phyloP scores from a whole-genome alignment of 2,329 filamentous ascomycete genomes.

The Xylaria sp. region DNA sequence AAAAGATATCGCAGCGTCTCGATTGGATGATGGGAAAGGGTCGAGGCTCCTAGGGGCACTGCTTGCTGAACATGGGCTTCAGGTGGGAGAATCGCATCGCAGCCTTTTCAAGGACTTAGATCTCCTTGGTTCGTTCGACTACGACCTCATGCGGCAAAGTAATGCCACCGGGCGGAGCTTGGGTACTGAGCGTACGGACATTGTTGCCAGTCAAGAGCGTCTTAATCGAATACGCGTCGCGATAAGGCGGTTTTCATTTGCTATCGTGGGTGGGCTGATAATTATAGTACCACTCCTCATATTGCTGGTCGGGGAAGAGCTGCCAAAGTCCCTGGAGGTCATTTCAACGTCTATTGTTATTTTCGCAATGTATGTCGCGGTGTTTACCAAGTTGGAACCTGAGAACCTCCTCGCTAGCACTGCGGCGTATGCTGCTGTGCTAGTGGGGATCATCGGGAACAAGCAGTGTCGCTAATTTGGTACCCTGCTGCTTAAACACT shows the following conservation, averaged over 20 bases:
- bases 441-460: conserved; percentile 17
- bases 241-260: conserved; percentile 26
- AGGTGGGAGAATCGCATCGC: conserved; percentile 23
- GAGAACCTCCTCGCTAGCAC: conserved; percentile 30
- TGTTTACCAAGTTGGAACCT: conserved; percentile 27
- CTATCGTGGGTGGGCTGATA: conserved; percentile 31
- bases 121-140: conserved; percentile 29
- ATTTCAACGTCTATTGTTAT: conserved; percentile 27
- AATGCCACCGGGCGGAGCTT: conserved; percentile 28
- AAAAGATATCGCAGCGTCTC: conserved; percentile 31
- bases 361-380: conserved; percentile 23
- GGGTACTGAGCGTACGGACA: conserved; percentile 22
- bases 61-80: conserved; percentile 22
- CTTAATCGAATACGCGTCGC: conserved; percentile 2
- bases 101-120: conserved; percentile 28
- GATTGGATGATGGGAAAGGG: conserved; percentile 28
- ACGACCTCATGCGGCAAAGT: conserved; percentile 31
- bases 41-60: conserved; percentile 30
- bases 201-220: conserved; percentile 24
- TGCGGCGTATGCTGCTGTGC: conserved; percentile 28
- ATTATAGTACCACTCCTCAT: conserved; percentile 33
- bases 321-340: conserved; percentile 23
- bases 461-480: background rate
- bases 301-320: conserved; percentile 23
- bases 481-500: too few relatives aligned